Evolutionary conservation across 1,284 basidiomycete genomes (phyloP), one percentile per base, ranked within the genome.

Genomic region (Cutaneotrichosporon sp.): DNA sequence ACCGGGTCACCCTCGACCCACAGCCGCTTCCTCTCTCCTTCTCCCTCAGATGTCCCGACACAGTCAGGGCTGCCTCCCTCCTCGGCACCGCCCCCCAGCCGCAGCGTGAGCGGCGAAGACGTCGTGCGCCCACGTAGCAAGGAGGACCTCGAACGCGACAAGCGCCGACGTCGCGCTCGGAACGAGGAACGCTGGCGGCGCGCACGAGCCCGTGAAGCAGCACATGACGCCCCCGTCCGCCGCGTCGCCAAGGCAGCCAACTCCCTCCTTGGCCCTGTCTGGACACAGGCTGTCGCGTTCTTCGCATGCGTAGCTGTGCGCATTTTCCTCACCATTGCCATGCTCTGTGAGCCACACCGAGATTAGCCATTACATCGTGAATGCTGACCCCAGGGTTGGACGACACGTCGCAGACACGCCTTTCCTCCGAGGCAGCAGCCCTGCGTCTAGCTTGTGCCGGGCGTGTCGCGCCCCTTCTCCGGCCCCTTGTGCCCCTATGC

Each of bases 181-280:
- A 68, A 68, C 49, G 66, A 65, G 34, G 66, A 68, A 49, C 62
- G 64, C 18, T 68, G 66, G 66, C 64, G 64, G 34, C 62, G 64
- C 18, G 66, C 61, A 21, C 64, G 66, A 18, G 66, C 66, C n/a
- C 61, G 66, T 22, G 66, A 68, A 36, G 66, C 66, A 1, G 66
- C 66, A 10, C 66, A 68, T 58, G 66, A 68, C 31, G 66, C 66
- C 18, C 66, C 66, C 9, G 53, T 68, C 36, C 64, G 66, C 14
- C 51, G 64, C 1, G 56, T 56, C n/a, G 66, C 66, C 13, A 63
- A 63, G 36, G 46, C 32, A 5, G 64, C 60, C 5, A 52, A 65
- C 34, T 13, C 42, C 32, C 6, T 42, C n/a, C 32, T 59, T 2
- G 66, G 64, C 2, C 40, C 61, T 16, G 13, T 10, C 8, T 59